Evolutionary conservation across 495 filamentous ascomycete genomes (phyloP).

Genomic region (Delitschia confertaspora): DNA sequence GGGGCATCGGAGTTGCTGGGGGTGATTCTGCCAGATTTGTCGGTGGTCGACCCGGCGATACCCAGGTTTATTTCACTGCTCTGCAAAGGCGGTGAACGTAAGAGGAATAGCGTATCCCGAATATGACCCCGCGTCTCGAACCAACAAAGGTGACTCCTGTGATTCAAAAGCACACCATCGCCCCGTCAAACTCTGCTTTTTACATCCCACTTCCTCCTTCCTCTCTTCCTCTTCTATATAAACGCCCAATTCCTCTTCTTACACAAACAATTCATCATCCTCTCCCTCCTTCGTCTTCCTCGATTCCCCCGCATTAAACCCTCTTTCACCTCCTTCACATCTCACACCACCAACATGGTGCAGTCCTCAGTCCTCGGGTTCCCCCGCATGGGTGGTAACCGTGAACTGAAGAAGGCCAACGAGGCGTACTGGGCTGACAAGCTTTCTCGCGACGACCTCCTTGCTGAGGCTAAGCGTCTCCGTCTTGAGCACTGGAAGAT

Average conservation of each 20-base stretch:
- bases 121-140: too few species aligned
- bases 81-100: too few species aligned
- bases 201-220: conserved; percentile 6
- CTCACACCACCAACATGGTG: conserved; percentile 20
- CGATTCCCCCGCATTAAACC: conserved; percentile 9
- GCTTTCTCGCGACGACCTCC: conserved; percentile 75
- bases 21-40: too few species aligned
- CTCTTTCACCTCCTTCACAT: conserved; percentile 2
- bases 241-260: not conserved
- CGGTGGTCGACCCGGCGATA: too few species aligned
- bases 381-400: conserved; percentile 92
- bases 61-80: too few species aligned
- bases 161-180: conserved; percentile 24
- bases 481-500: conserved; percentile 97
- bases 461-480: conserved; percentile 90
- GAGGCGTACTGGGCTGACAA: conserved; percentile 96
- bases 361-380: conserved; percentile 40
- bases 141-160: not conserved
- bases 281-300: not conserved
- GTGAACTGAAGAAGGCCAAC: conserved; percentile 99
- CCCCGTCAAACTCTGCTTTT: conserved; percentile 7
- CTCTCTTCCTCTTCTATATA: conserved; percentile 6
- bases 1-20: too few species aligned
- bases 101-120: too few species aligned
- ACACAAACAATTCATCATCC: too few species aligned